Conservation (phyloP, 1,139 yeast species). For the Hyphopichia khmerensis region DNA sequence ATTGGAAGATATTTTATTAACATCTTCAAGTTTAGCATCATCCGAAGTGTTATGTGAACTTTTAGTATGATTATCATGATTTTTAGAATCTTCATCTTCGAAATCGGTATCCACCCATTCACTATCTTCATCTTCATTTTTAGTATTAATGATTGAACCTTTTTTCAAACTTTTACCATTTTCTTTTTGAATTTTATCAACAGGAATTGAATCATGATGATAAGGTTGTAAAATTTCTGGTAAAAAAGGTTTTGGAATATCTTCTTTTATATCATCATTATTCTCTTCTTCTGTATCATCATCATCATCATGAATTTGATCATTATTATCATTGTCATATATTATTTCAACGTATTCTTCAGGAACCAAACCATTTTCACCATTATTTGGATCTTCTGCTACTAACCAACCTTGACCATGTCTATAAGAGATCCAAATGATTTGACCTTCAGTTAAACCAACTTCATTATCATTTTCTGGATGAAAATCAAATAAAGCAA, state of each 20-base stretch:
- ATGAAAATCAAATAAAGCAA: conserved; percentile 83
- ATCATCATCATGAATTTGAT: no score
- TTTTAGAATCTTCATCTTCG: conserved; percentile 6
- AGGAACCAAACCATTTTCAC: conserved; percentile 91
- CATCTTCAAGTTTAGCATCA: no score
- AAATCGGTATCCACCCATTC: conserved; percentile 40
- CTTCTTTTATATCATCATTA: conserved; percentile 21
- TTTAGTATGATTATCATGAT: conserved; percentile 4
- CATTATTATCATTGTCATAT: conserved; percentile 16
- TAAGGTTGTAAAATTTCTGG: conserved; percentile 37
- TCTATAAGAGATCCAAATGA: conserved; percentile 80
- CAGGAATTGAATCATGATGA: conserved; percentile 13
- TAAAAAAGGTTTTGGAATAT: conserved; percentile 47
- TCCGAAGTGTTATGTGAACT: no score
- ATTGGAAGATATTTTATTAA: background rate
- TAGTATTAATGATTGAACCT: background rate
- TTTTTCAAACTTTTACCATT: background rate
- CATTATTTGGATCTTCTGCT: conserved; percentile 77
- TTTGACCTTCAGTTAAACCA: conserved; percentile 74
- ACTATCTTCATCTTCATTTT: conserved; percentile 14
- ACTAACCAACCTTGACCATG: conserved; percentile 99
- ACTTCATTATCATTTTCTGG: conserved; percentile 96
- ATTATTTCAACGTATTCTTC: conserved; percentile 82
- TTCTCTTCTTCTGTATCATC: conserved; percentile 24
- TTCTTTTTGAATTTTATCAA: background rate